phyloP scores from a whole-genome alignment of 805 yeast genomes.

The Yarrowia keelungensis region DNA sequence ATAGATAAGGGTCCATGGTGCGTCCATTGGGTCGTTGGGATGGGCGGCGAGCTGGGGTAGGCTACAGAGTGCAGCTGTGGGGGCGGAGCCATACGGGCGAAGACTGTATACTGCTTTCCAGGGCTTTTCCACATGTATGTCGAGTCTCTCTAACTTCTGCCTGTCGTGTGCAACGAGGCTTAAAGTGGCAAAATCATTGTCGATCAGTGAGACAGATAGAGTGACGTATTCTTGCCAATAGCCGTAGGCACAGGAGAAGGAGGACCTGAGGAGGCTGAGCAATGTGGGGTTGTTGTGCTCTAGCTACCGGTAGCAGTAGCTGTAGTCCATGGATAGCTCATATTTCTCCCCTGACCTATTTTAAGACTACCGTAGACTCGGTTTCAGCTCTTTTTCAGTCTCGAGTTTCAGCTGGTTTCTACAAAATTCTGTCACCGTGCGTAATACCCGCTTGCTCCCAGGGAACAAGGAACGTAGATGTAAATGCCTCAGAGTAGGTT shows the following conservation, averaged over 20 bases:
- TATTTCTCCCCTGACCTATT: not conserved
- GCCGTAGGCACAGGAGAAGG: not conserved
- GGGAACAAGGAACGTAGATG: too few relatives aligned
- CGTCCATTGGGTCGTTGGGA: not conserved
- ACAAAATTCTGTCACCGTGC: not conserved
- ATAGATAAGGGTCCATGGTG: conserved; percentile 4
- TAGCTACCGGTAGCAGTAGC: not conserved
- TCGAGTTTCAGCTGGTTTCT: not conserved
- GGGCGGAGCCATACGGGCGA: too few relatives aligned
- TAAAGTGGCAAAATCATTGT: not conserved
- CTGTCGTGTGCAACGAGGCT: conserved; percentile 3
- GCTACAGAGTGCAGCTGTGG: conserved; percentile 13
- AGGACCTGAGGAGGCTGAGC: not conserved
- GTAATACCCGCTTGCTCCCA: conserved; percentile 1
- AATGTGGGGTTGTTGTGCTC: not conserved
- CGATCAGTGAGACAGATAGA: not conserved
- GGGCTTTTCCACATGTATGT: not conserved
- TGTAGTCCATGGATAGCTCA: not conserved
- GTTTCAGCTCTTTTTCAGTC: too few relatives aligned
- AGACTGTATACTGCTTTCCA: too few relatives aligned
- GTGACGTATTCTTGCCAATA: conserved; percentile 6
- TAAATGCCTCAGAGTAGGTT: not conserved
- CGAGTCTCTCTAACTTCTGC: not conserved
- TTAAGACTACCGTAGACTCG: not conserved
- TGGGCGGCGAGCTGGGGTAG: conserved; percentile 17